Evolutionary conservation across 169 alveolate genomes (phyloP).

Genomic region (Perkinsus olseni): DNA sequence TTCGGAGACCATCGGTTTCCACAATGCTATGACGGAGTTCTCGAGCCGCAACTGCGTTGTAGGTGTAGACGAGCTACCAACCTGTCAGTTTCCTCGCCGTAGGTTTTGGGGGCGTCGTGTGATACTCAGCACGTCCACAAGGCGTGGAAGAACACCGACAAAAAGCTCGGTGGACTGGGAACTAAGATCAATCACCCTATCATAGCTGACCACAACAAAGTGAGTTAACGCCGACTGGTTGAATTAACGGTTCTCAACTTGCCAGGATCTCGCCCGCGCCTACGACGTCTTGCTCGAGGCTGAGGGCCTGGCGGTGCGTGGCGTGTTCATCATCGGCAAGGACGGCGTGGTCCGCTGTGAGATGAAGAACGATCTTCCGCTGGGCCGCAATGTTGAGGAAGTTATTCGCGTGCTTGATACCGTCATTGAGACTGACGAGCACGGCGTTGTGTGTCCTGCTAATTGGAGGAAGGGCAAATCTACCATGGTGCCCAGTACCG

Average conservation of each 20-base stretch:
- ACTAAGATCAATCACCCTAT: neutral
- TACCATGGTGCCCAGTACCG: slow-evolving; percentile 89
- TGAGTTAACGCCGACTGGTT: slow-evolving; percentile 4
- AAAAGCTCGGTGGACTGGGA: neutral
- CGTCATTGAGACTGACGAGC: slow-evolving; percentile 84
- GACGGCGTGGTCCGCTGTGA: slow-evolving; percentile 89
- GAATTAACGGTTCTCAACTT: slow-evolving; percentile 86
- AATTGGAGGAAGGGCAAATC: slow-evolving; percentile 93
- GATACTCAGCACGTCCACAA: slow-evolving; percentile 93
- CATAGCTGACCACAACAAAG: neutral
- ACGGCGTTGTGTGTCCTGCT: slow-evolving; percentile 99
- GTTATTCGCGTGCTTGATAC: slow-evolving; percentile 91
- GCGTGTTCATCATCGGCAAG: slow-evolving; percentile 93
- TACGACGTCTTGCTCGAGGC: slow-evolving; percentile 85
- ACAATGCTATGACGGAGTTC: slow-evolving; percentile 81
- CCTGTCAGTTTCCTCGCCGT: neutral
- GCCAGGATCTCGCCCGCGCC: slow-evolving; percentile 73
- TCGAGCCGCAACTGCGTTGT: slow-evolving; percentile 63
- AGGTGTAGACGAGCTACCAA: neutral
- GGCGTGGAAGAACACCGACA: slow-evolving; percentile 85
- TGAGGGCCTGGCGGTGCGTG: slow-evolving; percentile 93
- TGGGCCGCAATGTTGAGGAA: slow-evolving; percentile 97
- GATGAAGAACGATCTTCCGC: slow-evolving; percentile 92
- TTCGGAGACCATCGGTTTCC: slow-evolving; percentile 93
- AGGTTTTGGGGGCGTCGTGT: slow-evolving; percentile 82